Evolutionary conservation across 1,284 basidiomycete species (phyloP), one percentile per base, ranked within the genome.

Genomic region (Bjerkandera adusta): DNA sequence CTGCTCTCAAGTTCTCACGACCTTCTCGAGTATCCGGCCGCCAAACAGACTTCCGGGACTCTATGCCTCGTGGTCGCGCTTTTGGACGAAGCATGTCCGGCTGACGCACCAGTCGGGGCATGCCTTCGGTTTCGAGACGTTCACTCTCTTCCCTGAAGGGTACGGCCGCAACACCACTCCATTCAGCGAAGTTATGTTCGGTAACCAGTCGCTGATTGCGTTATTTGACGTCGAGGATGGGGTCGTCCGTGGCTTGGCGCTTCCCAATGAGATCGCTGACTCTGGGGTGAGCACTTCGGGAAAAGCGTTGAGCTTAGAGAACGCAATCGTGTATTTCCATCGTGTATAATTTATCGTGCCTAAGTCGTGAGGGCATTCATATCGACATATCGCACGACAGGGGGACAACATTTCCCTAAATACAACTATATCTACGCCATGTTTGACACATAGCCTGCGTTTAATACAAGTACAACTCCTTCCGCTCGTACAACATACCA

Each of bases 21-120:
- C 62, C 20, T 69, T 70, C 44, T 30, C 61, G n/a, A 29, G 50
- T 7, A 52, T 66, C 16, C 57, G 60, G 16, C 29, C 39, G 12
- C 16, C 34, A 10, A 10, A 10, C 34, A 16, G 10, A 20, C n/a
- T n/a, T n/a, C 34, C 34, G 11, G 34, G 16, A 20, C 34, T 35
- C 16, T 35, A 35, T 20, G 34, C 34, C 3, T 35, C 34, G 3
- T 35, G 34, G 34, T 15, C 16, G 5, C 34, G 34, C 13, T 15
- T 35, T 3, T 35, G 34, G 34, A 35, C 34, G 34, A 12, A 16
- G 15, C 34, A 35, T 16, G 11, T 35, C 12, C 34, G 21, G 13
- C 34, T 35, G 4, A 10, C 21, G 16, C 34, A 15, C 2, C 34
- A 18, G 11, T 35, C 34, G 10, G 34, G 34, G 12, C 10, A 35